phyloP scores from a whole-genome alignment of 495 filamentous ascomycete genomes.

The Xylaria longipes region DNA sequence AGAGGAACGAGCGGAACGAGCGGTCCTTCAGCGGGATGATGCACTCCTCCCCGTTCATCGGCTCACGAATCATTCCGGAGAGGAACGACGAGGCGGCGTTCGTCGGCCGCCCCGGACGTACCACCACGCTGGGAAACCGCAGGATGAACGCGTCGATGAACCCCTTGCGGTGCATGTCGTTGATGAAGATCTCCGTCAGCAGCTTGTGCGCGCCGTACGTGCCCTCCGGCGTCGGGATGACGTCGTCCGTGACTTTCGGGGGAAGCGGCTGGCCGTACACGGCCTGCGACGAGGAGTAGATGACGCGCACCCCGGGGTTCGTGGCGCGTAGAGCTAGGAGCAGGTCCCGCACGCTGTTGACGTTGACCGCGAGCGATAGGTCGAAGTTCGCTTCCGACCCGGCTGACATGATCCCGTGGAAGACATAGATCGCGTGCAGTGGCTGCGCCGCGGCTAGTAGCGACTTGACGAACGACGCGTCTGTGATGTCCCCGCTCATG shows the following conservation, averaged over 20 bases:
- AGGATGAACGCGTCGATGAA: constrained; percentile 70
- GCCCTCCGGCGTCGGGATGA: constrained; percentile 68
- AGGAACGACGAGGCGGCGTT: constrained; percentile 78
- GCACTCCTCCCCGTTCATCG: constrained; percentile 65
- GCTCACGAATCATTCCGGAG: constrained; percentile 67
- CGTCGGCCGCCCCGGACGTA: constrained; percentile 76
- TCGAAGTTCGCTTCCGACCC: constrained; percentile 79
- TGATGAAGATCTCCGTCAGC: constrained; percentile 74
- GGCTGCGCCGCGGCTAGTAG: constrained; percentile 56
- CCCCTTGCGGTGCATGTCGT: constrained; percentile 75
- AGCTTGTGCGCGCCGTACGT: constrained; percentile 84
- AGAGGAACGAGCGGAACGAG: constrained; percentile 69
- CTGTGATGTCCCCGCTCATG: constrained; percentile 69
- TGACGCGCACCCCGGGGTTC: constrained; percentile 66
- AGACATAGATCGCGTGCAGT: constrained; percentile 71
- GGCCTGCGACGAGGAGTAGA: constrained; percentile 61
- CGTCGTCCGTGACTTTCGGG: constrained; percentile 45
- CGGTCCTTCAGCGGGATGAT: constrained; percentile 65
- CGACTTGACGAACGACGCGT: constrained; percentile 49
- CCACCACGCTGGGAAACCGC: constrained; percentile 76
- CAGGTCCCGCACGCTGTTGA: constrained; percentile 71
- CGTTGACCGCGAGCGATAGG: constrained; percentile 73
- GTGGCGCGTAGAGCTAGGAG: constrained; percentile 65
- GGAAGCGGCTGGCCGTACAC: constrained; percentile 51
- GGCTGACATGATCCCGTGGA: constrained; percentile 88